Conservation (phyloP, 192 early-diverging fungal species). For the Backusella tuberculispora region DNA sequence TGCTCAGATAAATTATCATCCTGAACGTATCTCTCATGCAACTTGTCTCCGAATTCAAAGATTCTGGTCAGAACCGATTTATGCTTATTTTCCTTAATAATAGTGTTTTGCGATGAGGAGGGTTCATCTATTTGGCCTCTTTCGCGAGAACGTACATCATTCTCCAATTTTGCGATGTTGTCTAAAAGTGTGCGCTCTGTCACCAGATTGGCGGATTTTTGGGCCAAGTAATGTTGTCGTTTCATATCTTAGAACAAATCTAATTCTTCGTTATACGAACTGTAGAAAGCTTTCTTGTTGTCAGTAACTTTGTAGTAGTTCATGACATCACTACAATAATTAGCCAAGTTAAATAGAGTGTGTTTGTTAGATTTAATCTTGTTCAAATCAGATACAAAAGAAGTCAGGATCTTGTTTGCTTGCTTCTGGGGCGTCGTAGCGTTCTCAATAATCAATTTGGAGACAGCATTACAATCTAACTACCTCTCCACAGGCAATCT, state of each 20-base stretch:
- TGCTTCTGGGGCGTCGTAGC: conserved; percentile 10
- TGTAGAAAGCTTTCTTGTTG: conserved; percentile 13
- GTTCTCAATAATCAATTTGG: conserved; percentile 15
- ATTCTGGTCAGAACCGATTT: conserved; percentile 9
- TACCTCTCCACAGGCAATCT: conserved; percentile 7
- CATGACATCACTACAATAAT: not conserved
- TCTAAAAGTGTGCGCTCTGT: conserved; percentile 16
- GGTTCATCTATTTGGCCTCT: conserved; percentile 15
- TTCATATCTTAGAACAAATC: conserved; percentile 11
- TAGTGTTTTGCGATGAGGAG: conserved; percentile 14
- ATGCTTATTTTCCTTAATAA: conserved; percentile 11
- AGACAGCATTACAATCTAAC: conserved; percentile 16
- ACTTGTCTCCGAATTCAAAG: conserved; percentile 4
- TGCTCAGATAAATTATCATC: conserved; percentile 2
- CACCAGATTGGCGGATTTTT: conserved; percentile 13
- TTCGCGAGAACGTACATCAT: conserved; percentile 15
- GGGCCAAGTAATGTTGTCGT: conserved; percentile 16
- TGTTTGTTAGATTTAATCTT: conserved; percentile 1
- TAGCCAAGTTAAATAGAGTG: not conserved
- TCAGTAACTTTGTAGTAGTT: conserved; percentile 12
- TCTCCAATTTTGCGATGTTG: conserved; percentile 5
- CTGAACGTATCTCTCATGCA: conserved; percentile 14
- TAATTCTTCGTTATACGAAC: conserved; percentile 11
- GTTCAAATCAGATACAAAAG: conserved; percentile 13
- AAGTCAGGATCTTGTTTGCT: conserved; percentile 5